Evolutionary conservation across 441 rosid genomes (phyloP).

Genomic region (Jatropha multifida): DNA sequence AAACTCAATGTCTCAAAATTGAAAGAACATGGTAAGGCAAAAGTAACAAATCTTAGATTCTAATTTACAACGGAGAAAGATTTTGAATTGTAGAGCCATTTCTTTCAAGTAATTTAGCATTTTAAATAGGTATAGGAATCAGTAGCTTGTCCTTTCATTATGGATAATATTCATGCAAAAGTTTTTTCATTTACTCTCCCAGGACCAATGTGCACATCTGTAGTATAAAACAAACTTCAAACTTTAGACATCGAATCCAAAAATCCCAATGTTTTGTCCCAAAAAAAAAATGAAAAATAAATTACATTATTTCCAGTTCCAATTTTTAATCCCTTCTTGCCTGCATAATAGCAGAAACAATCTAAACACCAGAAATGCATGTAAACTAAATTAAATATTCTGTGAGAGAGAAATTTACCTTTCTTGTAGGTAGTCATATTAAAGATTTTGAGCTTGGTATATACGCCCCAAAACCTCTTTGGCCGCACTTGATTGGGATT

Average conservation of each 20-base stretch:
- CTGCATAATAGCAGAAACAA: not conserved
- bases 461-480: constrained; percentile 90
- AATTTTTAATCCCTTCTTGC: not conserved
- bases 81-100: not conserved
- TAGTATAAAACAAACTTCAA: not conserved
- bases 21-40: not conserved
- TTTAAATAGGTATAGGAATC: not conserved
- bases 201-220: not conserved
- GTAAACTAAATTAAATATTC: not conserved
- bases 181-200: not conserved
- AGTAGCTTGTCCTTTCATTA: not conserved
- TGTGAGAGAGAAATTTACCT: constrained; percentile 37
- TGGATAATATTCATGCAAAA: not conserved
- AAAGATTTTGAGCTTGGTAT: constrained; percentile 87
- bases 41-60: constrained; percentile 10
- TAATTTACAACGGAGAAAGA: not conserved
- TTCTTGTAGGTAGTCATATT: constrained; percentile 80
- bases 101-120: not conserved
- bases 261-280: not conserved
- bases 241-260: not conserved
- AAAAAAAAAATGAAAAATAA: not conserved
- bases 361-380: not conserved
- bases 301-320: not conserved
- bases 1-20: not conserved
- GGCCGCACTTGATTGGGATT: constrained; percentile 93